Evolutionary conservation across 768 basidiomycete species (phyloP), one percentile per base, ranked within the genome.

Genomic region (Pleurotus sapidus): DNA sequence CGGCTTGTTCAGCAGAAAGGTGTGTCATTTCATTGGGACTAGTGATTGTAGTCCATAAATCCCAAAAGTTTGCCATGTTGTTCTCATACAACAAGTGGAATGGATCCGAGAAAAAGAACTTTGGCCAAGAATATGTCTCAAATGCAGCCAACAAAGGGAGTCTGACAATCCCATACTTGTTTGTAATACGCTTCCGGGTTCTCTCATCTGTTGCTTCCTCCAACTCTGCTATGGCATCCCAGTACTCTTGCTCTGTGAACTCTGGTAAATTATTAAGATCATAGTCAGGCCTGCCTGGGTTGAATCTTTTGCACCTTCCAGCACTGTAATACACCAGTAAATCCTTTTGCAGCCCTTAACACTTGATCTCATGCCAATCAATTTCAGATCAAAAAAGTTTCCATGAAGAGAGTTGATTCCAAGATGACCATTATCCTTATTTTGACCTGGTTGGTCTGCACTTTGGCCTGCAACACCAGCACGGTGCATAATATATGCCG

Each of bases 21-120:
- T 66, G 64, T 17, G 69, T 38, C 2, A 39, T 15, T 17, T 70
- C 70, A 34, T 30, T 40, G 27, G 45, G 12, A 6, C 50, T 18
- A 37, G 57, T 65, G 14, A 23, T 3, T 18, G 50, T 60, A 39
- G 66, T 66, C 71, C 72, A 72, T 24, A 65, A 42, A n/a, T n/a
- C n/a, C n/a, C n/a, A n/a, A n/a, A n/a, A n/a, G n/a, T 61, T 64
- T 17, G 69, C 58, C 55, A 68, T 60, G 34, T 47, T 54, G 59
- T 73, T 72, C 50, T 74, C 68, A 59, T 72, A 73, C 50, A 72
- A 65, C 1, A 74, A 49, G 61, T 74, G 71, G 55, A 72, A 74
- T 15, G 71, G 72, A 60, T 74, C 69, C 2, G 71, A 23, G 15
- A 70, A 68, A 49, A 70, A 72, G 46, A 69, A 74, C 1, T 63